phyloP scores from a whole-genome alignment of 768 basidiomycete species.

The Cantharellus cinnabarinus region DNA sequence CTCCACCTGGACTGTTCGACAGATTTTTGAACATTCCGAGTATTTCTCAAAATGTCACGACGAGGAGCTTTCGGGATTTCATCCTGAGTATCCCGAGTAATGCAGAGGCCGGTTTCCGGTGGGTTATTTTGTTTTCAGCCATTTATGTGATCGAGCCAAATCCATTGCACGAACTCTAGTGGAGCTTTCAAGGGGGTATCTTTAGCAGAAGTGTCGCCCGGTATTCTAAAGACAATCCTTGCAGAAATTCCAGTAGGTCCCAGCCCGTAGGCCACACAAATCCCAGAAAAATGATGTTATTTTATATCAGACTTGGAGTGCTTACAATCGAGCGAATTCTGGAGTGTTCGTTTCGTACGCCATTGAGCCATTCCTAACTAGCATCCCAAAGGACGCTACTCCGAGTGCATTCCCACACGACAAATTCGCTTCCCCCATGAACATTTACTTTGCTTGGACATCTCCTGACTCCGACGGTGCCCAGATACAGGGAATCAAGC shows the following conservation, averaged over 20 bases:
- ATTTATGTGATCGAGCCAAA: not conserved
- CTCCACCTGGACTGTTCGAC: conserved; percentile 31
- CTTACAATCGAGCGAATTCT: not conserved
- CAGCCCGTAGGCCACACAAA: not conserved
- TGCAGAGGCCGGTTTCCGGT: not conserved
- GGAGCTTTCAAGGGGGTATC: not conserved
- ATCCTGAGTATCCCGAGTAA: conserved; percentile 18
- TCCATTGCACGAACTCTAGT: not conserved
- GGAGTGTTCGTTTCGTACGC: not conserved
- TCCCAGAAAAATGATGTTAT: not conserved
- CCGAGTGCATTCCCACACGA: not conserved
- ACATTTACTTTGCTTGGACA: not conserved
- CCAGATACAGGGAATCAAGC: not conserved
- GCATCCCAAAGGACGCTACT: not conserved
- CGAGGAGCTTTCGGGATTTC: conserved; percentile 23
- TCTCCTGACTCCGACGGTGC: not conserved
- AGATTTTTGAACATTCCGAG: conserved; percentile 27
- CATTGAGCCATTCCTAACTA: not conserved
- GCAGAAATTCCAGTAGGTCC: too few species aligned
- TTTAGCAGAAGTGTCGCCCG: not conserved
- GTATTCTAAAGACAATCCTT: not conserved
- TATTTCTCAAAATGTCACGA: conserved; percentile 20
- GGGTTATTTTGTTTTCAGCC: not conserved
- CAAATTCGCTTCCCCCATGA: not conserved
- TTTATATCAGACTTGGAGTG: too few species aligned